Evolutionary conservation across 1,139 yeast genomes (phyloP).

Genomic region (Saccharomycopsis crataegensis): DNA sequence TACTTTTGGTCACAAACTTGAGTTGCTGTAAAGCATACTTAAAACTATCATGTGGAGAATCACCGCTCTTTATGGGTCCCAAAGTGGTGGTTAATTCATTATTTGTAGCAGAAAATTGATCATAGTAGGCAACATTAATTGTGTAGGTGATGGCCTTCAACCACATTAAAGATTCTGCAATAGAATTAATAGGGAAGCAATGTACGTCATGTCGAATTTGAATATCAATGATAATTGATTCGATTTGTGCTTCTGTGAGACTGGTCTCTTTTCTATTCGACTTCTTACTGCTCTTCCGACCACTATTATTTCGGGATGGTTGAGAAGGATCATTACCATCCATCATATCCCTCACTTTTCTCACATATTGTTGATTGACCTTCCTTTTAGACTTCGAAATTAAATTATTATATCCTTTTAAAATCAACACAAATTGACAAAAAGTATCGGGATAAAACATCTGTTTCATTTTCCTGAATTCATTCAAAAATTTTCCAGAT

Average conservation of each 20-base stretch:
- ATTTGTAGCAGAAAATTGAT: neutral
- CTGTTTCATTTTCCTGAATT: conserved; percentile 5
- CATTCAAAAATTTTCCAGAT: conserved; percentile 6
- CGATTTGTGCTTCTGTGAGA: conserved; percentile 5
- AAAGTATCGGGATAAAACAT: neutral
- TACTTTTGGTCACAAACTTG: conserved; percentile 9
- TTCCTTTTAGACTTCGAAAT: conserved; percentile 7
- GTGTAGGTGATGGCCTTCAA: conserved; percentile 11
- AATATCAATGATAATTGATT: conserved; percentile 6
- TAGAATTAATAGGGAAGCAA: conserved; percentile 8
- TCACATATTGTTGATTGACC: conserved; percentile 9
- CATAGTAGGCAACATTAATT: conserved; percentile 4
- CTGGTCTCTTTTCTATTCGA: neutral
- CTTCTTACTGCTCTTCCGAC: neutral
- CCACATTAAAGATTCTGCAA: conserved; percentile 12
- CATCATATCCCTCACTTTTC: conserved; percentile 9
- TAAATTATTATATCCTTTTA: conserved; percentile 7
- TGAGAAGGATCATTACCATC: neutral
- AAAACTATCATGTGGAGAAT: conserved; percentile 2
- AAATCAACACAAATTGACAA: conserved; percentile 10
- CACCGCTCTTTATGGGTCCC: conserved; percentile 11
- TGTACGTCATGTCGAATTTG: conserved; percentile 7
- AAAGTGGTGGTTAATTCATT: neutral
- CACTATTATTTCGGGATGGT: neutral
- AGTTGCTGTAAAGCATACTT: conserved; percentile 14